Base-by-base conservation (phyloP, 108 stramenopile species). In the Skeletonema potamos region DNA sequence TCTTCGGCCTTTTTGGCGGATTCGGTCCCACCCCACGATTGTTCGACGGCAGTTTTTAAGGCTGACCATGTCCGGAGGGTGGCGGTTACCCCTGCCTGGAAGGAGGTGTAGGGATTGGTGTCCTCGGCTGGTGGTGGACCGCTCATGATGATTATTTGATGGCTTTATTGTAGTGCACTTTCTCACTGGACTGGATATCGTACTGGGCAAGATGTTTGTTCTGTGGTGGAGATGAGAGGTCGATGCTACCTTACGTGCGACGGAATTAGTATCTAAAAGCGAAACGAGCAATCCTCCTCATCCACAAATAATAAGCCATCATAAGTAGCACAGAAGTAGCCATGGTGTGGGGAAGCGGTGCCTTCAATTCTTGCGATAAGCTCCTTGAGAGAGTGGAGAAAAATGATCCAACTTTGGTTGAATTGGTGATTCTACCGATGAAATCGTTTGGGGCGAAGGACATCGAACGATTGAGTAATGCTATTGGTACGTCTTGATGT, bases 71-170 rank as follows among this genome's bases (percentile, higher is more conserved):
- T 87, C 0, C 91, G 86, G 27, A 95, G 82, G 46, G 79, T 75
- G 15, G 94, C 94, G 20, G 94, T 95, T 11, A 92, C 94, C 48
- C 94, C 94, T 15, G 91, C 91, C 34, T 80, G 84, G 85, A 95
- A 95, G 70, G 89, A 90, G 6, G 66, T 61, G 68, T 80, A 80
- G 20, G 73, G 63, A 24, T 73, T 68, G 44, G n/a, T 46, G 17
- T 22, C 20, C 0, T 51, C 48, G 22, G 48, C 39, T n/a, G n/a
- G n/a, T n/a, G n/a, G n/a, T n/a, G n/a, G n/a, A n/a, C n/a, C n/a
- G 39, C 39, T 41, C 39, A 41, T 41, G 39, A 41, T 41, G n/a
- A n/a, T n/a, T n/a, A n/a, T n/a, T n/a, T 8, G 4, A 48, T 48
- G 20, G 34, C n/a, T n/a, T n/a, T n/a, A 34, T 34, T 34, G 34